These are phyloP conservation scores for Phoma sp. DNA, from an alignment of 2,329 filamentous ascomycete genomes.

Conservation along the genomic window DNA sequence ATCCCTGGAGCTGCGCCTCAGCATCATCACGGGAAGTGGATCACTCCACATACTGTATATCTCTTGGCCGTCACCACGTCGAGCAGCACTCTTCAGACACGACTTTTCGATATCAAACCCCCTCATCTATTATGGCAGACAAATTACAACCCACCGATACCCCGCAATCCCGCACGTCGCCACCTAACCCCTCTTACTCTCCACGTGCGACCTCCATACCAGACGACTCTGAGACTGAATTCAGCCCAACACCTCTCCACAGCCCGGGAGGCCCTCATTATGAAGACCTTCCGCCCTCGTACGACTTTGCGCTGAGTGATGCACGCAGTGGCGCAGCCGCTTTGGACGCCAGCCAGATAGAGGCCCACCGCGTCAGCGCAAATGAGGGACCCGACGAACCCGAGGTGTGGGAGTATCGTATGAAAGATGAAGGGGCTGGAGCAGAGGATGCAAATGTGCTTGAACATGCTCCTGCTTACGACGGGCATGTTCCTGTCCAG, in stretches of 20 bases:
- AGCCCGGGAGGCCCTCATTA: constrained; percentile 43
- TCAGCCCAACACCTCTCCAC: constrained; percentile 38
- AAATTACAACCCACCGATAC: constrained; percentile 15
- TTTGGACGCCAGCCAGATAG: constrained; percentile 35
- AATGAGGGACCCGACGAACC: constrained; percentile 31
- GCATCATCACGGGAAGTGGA: constrained; percentile 13
- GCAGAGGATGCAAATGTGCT: constrained; percentile 16
- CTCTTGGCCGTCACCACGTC: constrained; percentile 1
- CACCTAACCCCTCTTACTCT: constrained; percentile 30
- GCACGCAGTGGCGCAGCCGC: constrained; percentile 35
- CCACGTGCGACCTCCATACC: constrained; percentile 39
- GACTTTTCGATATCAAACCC: not conserved
- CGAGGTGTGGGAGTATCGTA: constrained; percentile 35
- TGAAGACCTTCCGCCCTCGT: constrained; percentile 47
- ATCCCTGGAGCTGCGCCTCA: constrained; percentile 14
- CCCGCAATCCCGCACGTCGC: constrained; percentile 21
- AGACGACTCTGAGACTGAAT: constrained; percentile 43
- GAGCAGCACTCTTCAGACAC: too few species aligned
- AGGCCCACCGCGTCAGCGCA: constrained; percentile 32
- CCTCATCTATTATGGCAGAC: constrained; percentile 28
- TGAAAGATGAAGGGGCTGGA: constrained; percentile 26
- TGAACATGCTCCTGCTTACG: constrained; percentile 31
- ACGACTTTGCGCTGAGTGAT: constrained; percentile 45
- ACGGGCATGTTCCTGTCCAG: constrained; percentile 32
- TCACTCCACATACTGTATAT: not conserved